Conservation (phyloP, 768 basidiomycete genomes). For the Boletellus ananas region DNA sequence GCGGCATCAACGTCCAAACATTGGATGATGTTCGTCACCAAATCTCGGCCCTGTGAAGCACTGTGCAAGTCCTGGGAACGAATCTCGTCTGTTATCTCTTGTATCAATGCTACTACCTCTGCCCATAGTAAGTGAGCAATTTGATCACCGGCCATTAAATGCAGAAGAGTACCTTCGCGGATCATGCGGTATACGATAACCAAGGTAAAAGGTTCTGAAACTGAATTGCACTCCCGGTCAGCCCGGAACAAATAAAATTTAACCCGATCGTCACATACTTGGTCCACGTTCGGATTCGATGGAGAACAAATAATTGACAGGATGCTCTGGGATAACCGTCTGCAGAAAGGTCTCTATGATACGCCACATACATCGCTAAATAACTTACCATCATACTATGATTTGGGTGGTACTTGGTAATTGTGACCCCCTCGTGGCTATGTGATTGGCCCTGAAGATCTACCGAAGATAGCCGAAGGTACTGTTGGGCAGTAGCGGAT, state of each 20-base stretch:
- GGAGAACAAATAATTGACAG: conserved; percentile 78
- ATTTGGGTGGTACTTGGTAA: conserved; percentile 45
- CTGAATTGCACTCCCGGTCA: conserved; percentile 33
- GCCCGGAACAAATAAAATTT: conserved; percentile 1
- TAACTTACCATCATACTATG: conserved; percentile 48
- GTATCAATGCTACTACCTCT: conserved; percentile 70
- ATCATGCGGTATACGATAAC: conserved; percentile 74
- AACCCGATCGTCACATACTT: conserved; percentile 37
- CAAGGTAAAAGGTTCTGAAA: conserved; percentile 58
- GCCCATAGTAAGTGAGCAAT: conserved; percentile 6
- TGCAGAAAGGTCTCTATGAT: conserved; percentile 28
- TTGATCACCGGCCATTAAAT: neutral
- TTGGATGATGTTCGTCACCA: conserved; percentile 50
- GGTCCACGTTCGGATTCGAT: conserved; percentile 62
- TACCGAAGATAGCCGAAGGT: conserved; percentile 70
- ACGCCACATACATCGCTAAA: neutral
- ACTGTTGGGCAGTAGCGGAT: conserved; percentile 73
- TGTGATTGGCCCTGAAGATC: conserved; percentile 45
- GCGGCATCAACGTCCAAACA: conserved; percentile 57
- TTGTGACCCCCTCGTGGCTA: conserved; percentile 47
- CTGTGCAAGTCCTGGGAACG: conserved; percentile 34
- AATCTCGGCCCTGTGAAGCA: conserved; percentile 36
- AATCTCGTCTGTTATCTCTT: conserved; percentile 43
- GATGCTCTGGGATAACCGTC: conserved; percentile 73
- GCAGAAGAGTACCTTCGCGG: conserved; percentile 60